Evolutionary conservation across 805 yeast species (phyloP).

Genomic region (Barnettozyma populi): DNA sequence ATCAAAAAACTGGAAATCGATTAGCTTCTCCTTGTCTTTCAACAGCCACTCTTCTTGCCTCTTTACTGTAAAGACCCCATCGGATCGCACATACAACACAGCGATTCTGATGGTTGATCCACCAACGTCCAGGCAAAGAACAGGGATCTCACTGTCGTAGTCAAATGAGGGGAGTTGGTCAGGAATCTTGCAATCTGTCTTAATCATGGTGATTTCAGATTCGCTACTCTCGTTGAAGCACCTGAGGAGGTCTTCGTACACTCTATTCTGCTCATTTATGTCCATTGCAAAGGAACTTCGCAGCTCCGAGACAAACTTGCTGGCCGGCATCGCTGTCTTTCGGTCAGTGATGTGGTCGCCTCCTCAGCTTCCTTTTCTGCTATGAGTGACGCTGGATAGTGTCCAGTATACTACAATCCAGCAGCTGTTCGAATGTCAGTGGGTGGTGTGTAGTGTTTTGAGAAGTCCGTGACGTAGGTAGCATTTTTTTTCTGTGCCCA

Average conservation of each 20-base stretch:
- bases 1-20: slow-evolving; percentile 39
- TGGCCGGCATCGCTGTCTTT: not conserved
- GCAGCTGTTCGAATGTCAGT: too few relatives aligned
- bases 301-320: not conserved
- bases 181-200: slow-evolving; percentile 6
- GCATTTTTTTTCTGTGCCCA: too few relatives aligned
- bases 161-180: not conserved
- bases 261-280: not conserved
- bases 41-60: slow-evolving; percentile 13
- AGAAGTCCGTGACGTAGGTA: too few relatives aligned
- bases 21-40: slow-evolving; percentile 28
- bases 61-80: not conserved
- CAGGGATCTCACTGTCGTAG: not conserved
- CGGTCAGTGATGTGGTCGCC: not conserved
- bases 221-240: not conserved
- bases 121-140: slow-evolving; percentile 46
- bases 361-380: too few relatives aligned
- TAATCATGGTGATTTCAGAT: slow-evolving; percentile 14
- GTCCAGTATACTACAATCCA: too few relatives aligned
- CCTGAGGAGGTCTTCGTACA: not conserved
- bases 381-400: too few relatives aligned
- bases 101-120: slow-evolving; percentile 47
- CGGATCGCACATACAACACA: slow-evolving; percentile 12
- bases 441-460: too few relatives aligned
- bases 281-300: not conserved